Base-by-base conservation (phyloP, 768 basidiomycete genomes). In the Mycena latifolia region DNA sequence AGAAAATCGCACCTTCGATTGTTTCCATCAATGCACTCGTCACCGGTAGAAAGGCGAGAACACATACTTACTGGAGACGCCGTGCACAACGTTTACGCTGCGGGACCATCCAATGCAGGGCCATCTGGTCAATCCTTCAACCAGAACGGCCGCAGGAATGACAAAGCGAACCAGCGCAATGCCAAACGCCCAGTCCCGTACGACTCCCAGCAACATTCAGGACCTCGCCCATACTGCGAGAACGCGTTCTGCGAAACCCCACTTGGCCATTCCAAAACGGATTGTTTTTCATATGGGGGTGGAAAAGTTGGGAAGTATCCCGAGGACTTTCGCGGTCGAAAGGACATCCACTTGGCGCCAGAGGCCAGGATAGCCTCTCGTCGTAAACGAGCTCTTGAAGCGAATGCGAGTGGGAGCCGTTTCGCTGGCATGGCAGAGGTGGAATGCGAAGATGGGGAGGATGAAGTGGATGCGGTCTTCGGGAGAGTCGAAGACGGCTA, bases 261-360 rank as follows among this genome's bases (percentile, higher is more conserved):
- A 0, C 3, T 56, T 1, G 73, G 77, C 1, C 77, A 77, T 48
- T 12, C 43, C 17, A 57, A 63, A 33, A 63, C 46, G 0, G 63
- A 77, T 22, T 78, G 77, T 54, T 78, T 74, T 70, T 55, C 61
- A 0, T 71, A 72, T n/a, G 71, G 72, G 0, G 76, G 77, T n/a
- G 77, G 77, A 12, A 77, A 75, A 28, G 73, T 67, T 20, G 77
- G 77, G 0, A 72, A 77, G 55, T 68, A 68, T 27, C 71, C 71
- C 1, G 57, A 46, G 17, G 35, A 43, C 39, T 71, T 45, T 51
- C n/a, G 54, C 6, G 67, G 70, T 0, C 14, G 27, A 12, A 53
- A 43, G 9, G 61, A 65, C 45, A 22, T 69, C 20, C 69, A 71
- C 24, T 62, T 71, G 10, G 14, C 69, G 6, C 66, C 59, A 0